A percentile compares a stretch with the other conserved stretches of the same genome.
These are phyloP conservation scores for Fragaria vesca DNA, from an alignment of 306 rosid genomes.

Conservation along the genomic window DNA sequence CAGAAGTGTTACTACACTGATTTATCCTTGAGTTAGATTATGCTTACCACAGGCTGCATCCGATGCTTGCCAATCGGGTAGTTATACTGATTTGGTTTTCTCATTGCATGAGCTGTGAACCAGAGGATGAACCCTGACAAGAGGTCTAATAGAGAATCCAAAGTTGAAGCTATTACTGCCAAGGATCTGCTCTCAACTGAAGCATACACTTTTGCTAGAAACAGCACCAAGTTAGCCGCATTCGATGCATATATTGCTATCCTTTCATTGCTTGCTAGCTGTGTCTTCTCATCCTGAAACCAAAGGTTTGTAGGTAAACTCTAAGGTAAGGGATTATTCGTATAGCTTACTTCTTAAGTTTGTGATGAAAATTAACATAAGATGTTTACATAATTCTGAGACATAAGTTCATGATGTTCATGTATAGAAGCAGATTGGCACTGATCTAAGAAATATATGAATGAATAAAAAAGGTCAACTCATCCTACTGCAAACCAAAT, in stretches of 20 bases:
- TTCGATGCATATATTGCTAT: slow-evolving; percentile 73
- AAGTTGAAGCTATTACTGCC: slow-evolving; percentile 96
- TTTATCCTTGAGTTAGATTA: neutral
- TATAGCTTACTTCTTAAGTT: neutral
- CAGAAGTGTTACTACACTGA: neutral
- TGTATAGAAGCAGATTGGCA: neutral
- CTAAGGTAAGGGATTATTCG: neutral
- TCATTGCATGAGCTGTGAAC: slow-evolving; percentile 82
- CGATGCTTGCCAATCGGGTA: slow-evolving; percentile 88
- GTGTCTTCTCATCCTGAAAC: slow-evolving; percentile 37
- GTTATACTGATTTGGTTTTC: slow-evolving; percentile 61
- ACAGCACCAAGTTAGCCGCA: slow-evolving; percentile 65
- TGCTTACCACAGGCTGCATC: slow-evolving; percentile 89
- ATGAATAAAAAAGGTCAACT: neutral
- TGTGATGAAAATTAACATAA: neutral
- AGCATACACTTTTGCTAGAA: slow-evolving; percentile 79
- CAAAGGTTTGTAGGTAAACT: neutral
- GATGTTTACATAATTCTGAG: neutral
- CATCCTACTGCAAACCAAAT: neutral
- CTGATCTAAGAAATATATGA: neutral
- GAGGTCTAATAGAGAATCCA: slow-evolving; percentile 92
- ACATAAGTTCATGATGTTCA: neutral
- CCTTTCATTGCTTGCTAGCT: slow-evolving; percentile 54
- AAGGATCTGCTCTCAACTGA: slow-evolving; percentile 74
- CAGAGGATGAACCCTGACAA: slow-evolving; percentile 88